Evolutionary conservation across 805 yeast genomes (phyloP).

Genomic region (Candida boleticola): DNA sequence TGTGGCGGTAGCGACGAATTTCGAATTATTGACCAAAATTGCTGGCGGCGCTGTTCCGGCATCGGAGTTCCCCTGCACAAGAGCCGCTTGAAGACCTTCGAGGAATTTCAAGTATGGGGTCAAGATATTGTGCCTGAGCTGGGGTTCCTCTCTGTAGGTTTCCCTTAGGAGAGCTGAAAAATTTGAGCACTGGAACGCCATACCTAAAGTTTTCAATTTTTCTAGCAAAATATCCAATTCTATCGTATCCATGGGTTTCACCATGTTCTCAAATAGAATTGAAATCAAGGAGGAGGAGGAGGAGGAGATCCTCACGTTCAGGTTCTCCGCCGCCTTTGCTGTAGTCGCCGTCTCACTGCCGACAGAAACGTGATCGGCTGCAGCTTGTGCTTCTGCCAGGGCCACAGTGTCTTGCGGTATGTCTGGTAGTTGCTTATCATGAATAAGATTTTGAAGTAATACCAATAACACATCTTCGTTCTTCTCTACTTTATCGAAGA

Average conservation of each 20-base stretch:
- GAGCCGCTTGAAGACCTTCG: background rate
- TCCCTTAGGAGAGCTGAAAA: background rate
- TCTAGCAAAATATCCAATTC: constrained; percentile 6
- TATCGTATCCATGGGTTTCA: background rate
- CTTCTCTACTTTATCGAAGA: no score
- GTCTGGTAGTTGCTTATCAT: no score
- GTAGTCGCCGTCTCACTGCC: no score
- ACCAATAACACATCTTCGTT: no score
- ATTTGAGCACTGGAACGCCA: constrained; percentile 1
- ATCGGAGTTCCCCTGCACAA: no score
- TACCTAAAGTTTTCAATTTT: constrained; percentile 8
- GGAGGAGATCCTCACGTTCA: no score
- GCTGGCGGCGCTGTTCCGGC: constrained; percentile 4
- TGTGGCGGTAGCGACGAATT: constrained; percentile 28
- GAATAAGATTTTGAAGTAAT: no score
- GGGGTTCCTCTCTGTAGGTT: background rate
- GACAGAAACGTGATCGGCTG: no score
- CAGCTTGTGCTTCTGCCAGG: no score
- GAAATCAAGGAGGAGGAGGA: no score
- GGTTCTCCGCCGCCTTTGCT: no score
- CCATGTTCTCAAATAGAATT: background rate
- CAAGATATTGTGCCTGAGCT: background rate
- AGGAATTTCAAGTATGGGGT: background rate
- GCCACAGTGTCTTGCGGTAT: no score
- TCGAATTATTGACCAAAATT: constrained; percentile 28